Evolutionary conservation across 1,284 basidiomycete species (phyloP).

Genomic region (Rugiboletus extremiorientalis): DNA sequence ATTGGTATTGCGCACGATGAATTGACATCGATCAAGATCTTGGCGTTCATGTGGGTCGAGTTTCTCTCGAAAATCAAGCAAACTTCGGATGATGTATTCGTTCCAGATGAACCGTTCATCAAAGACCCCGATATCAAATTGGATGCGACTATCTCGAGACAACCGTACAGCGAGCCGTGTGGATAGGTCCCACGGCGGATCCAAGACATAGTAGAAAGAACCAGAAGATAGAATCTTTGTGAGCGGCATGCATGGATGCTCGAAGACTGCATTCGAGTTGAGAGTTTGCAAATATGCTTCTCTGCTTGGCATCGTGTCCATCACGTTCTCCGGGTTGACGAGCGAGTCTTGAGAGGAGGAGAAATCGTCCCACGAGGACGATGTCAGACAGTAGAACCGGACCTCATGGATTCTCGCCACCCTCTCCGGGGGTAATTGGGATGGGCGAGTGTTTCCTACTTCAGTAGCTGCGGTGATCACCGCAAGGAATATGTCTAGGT

Average conservation of each 20-base stretch:
- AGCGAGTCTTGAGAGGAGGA: constrained; percentile 49
- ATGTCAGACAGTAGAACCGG: constrained; percentile 71
- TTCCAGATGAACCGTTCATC: constrained; percentile 91
- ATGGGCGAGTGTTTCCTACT: constrained; percentile 75
- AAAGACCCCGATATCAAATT: constrained; percentile 60
- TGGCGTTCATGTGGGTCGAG: constrained; percentile 66
- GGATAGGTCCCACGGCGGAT: constrained; percentile 87
- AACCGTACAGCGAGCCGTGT: constrained; percentile 73
- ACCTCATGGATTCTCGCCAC: constrained; percentile 79
- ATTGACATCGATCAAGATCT: constrained; percentile 76
- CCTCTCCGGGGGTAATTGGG: constrained; percentile 53
- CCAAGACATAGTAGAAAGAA: constrained; percentile 90
- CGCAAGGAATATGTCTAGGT: constrained; percentile 75
- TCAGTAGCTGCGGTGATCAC: constrained; percentile 75
- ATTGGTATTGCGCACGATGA: constrained; percentile 58
- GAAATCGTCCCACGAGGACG: constrained; percentile 69
- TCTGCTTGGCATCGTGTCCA: constrained; percentile 46
- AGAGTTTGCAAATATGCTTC: constrained; percentile 50
- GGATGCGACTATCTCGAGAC: constrained; percentile 46
- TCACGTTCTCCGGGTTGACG: constrained; percentile 48
- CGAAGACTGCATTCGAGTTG: constrained; percentile 52
- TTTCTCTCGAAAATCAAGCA: constrained; percentile 79
- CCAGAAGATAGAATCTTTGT: constrained; percentile 91
- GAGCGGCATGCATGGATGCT: constrained; percentile 89
- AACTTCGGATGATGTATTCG: constrained; percentile 75